These are phyloP conservation scores for Dunaliella primolecta DNA, from an alignment of 139 green algal species.

Conservation along the genomic window DNA sequence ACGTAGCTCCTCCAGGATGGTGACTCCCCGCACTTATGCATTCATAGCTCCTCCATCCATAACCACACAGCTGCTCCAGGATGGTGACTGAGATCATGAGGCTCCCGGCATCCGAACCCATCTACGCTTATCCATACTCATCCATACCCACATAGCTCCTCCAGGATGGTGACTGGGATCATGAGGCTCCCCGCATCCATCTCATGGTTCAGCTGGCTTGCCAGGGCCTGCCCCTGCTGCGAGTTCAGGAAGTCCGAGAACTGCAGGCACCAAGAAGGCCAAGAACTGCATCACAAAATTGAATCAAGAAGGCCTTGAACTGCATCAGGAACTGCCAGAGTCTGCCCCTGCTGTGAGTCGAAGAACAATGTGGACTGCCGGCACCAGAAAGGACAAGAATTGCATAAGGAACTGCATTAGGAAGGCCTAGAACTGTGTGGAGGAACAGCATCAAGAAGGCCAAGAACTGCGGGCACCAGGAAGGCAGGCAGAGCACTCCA, in stretches of 20 bases:
- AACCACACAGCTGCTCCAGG: not conserved
- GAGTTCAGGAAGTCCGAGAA: constrained; percentile 2
- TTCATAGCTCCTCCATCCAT: not conserved
- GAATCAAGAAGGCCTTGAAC: too few species aligned
- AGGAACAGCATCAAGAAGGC: too few species aligned
- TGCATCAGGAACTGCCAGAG: too few species aligned
- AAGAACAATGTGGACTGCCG: too few species aligned
- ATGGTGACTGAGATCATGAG: not conserved
- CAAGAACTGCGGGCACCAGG: too few species aligned
- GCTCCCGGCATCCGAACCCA: not conserved
- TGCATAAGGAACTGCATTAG: too few species aligned
- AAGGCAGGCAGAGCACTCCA: too few species aligned
- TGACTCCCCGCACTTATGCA: not conserved
- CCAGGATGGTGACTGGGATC: not conserved
- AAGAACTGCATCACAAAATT: too few species aligned
- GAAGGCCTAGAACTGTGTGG: too few species aligned
- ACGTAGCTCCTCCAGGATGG: not conserved
- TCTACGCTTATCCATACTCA: too few species aligned
- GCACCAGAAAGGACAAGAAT: too few species aligned
- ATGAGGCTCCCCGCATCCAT: constrained; percentile 2
- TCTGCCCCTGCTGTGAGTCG: not conserved
- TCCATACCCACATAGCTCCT: not conserved
- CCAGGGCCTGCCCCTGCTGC: not conserved
- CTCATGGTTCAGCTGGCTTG: not conserved
- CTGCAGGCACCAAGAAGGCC: too few species aligned